These are phyloP conservation scores for Pseudisothecium myosuroides DNA, from an alignment of 225 moss, liverwort and hornwort genomes.

Conservation along the genomic window DNA sequence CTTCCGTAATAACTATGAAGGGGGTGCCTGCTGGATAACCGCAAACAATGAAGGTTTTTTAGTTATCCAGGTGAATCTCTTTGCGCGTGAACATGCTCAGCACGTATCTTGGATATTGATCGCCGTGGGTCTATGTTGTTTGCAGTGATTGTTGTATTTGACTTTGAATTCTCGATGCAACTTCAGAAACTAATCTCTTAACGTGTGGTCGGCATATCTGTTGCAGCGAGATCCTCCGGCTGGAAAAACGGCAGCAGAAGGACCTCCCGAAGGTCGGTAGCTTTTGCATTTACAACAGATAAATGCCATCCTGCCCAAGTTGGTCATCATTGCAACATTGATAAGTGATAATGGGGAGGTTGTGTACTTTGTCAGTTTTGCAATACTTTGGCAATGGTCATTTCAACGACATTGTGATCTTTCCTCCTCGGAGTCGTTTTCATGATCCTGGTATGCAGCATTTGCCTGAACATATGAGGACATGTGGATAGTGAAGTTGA, in stretches of 20 bases:
- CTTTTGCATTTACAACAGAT: not conserved
- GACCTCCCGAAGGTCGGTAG: not conserved
- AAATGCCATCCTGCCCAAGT: not conserved
- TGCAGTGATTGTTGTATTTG: not conserved
- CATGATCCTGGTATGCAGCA: not conserved
- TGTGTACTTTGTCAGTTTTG: not conserved
- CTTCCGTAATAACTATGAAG: conserved; percentile 26
- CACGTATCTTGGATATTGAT: not conserved
- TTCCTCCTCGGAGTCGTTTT: not conserved
- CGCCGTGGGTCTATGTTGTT: not conserved
- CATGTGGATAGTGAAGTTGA: not conserved
- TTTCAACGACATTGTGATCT: not conserved
- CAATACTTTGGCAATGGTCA: not conserved
- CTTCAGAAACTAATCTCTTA: not conserved
- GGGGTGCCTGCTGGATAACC: conserved; percentile 42
- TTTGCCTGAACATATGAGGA: not conserved
- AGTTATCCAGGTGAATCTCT: conserved; percentile 50
- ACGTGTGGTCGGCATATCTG: not conserved
- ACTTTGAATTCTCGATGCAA: not conserved
- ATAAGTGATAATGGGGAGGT: not conserved
- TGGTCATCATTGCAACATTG: not conserved
- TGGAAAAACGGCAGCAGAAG: not conserved
- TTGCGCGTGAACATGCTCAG: not conserved
- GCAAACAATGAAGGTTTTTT: conserved; percentile 43
- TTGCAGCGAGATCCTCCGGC: conserved; percentile 16